Evolutionary conservation across 768 basidiomycete genomes (phyloP).

Genomic region (Boletus sensibilis): DNA sequence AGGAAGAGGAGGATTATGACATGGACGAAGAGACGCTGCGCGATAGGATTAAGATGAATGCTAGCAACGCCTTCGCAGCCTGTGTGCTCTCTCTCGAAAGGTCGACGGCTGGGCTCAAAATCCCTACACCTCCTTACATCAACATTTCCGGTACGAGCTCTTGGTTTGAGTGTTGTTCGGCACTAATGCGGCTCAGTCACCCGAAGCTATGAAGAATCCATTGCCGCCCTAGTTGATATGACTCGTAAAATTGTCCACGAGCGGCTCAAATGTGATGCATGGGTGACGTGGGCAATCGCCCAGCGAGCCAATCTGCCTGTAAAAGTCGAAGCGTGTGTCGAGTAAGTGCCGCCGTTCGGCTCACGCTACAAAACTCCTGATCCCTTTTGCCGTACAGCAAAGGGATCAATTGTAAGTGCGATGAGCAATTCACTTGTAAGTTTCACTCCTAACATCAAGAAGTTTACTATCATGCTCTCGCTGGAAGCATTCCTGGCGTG

Average conservation of each 20-base stretch:
- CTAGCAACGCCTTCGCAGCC: neutral
- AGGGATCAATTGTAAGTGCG: conserved; percentile 1
- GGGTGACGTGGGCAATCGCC: conserved; percentile 8
- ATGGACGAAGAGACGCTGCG: neutral
- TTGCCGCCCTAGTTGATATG: neutral
- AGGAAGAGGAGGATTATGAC: neutral
- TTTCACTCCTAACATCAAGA: neutral
- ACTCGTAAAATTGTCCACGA: neutral
- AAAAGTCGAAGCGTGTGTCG: conserved; percentile 7
- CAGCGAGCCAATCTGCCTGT: conserved; percentile 2
- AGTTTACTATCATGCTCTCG: conserved; percentile 1
- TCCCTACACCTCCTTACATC: neutral
- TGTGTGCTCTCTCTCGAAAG: neutral
- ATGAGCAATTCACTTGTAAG: neutral
- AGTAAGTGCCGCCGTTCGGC: neutral
- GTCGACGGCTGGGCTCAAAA: neutral
- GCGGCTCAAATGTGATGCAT: conserved; percentile 6
- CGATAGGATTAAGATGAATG: neutral
- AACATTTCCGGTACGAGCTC: neutral
- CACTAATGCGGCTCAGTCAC: neutral
- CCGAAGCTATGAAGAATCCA: neutral
- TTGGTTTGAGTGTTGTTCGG: neutral
- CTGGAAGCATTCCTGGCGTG: neutral
- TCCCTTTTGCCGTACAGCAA: neutral
- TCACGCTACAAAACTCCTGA: neutral